Evolutionary conservation across 495 filamentous ascomycete species (phyloP), one percentile per base, ranked within the genome.

Genomic region (Neurospora sp.): DNA sequence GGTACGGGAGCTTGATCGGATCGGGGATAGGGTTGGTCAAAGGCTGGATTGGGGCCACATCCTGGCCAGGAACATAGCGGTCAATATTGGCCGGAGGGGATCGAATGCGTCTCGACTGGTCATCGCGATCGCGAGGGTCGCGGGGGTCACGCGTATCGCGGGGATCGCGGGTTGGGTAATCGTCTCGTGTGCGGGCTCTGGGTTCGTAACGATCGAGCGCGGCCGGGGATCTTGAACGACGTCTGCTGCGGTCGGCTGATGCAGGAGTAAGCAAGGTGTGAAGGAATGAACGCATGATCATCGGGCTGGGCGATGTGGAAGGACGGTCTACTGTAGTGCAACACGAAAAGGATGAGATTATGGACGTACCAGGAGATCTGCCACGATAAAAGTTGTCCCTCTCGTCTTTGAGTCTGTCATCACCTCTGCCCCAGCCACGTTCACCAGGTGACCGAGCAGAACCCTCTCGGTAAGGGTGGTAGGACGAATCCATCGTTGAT

Each of bases 41-140:
- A n/a, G 91, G 82, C 11, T 85, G 82, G 16, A 91, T 88, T 20
- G 82, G 77, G 39, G 84, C 84, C 18, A 82, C 79, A 71, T 92
- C 91, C 78, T 96, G 92, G 9, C 95, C 93, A 3, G 96, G 96
- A 35, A 98, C 92, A 82, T 99, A 99, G 70, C 96, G 92, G 82
- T 99, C 96, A 75, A 98, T 98, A 49, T 93, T 90, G 23, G 90
- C 88, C 9, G 90, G 90, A 81, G 88, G 79, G 80, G 92, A 84
- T 66, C 74, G 79, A 35, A 85, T 82, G 69, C 93, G 91, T 46
- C 89, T 85, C 35, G 81, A 77, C 54, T 91, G 81, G 71, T 86
- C 85, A 70, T 85, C 84, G 46, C 84, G 80, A 66, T 85, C 91
- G 69, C 93, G 89, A n/a, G 83, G 76, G 37, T 87, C 85, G 66